Percentiles rank a stretch among this genome's conserved stretches.
Evolutionary conservation across 108 stramenopile genomes (phyloP).

Genomic region (Skeletonema marinoi): DNA sequence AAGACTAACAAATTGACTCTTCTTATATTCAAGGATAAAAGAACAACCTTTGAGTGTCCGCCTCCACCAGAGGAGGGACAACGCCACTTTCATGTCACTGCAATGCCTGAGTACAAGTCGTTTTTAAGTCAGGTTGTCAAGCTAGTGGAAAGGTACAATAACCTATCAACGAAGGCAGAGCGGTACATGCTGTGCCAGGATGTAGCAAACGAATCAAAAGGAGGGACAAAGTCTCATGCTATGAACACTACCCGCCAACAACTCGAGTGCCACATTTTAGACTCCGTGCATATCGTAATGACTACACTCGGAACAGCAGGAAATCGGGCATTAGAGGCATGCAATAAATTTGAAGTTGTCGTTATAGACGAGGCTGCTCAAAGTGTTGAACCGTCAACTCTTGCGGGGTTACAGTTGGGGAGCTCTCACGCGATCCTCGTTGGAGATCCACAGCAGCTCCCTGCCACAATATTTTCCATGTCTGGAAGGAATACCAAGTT

Average conservation of each 20-base stretch:
- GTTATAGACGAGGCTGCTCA: conserved; percentile 99
- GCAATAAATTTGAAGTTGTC: conserved; percentile 92
- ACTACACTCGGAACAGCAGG: conserved; percentile 96
- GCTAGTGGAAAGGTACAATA: conserved; percentile 76
- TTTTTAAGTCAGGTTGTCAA: conserved; percentile 73
- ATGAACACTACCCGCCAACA: conserved; percentile 56
- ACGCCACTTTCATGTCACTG: conserved; percentile 50
- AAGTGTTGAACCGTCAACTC: conserved; percentile 93
- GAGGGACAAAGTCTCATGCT: conserved; percentile 27
- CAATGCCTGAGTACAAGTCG: conserved; percentile 85
- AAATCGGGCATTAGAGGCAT: conserved; percentile 76
- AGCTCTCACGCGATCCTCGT: conserved; percentile 89
- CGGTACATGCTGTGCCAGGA: conserved; percentile 53
- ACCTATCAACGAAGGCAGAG: conserved; percentile 68
- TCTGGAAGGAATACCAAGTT: conserved; percentile 83
- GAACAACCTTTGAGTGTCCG: conserved; percentile 78
- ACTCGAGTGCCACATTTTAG: conserved; percentile 83
- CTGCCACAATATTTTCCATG: conserved; percentile 94
- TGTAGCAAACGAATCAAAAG: conserved; percentile 16
- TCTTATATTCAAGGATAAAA: conserved; percentile 38
- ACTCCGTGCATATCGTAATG: conserved; percentile 93
- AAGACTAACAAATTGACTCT: not conserved
- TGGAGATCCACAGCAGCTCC: conserved; percentile 97
- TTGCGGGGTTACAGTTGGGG: conserved; percentile 92
- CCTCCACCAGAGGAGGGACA: conserved; percentile 85